Evolutionary conservation across 2,329 filamentous ascomycete genomes (phyloP).

Genomic region (Verticillium tricorpus): DNA sequence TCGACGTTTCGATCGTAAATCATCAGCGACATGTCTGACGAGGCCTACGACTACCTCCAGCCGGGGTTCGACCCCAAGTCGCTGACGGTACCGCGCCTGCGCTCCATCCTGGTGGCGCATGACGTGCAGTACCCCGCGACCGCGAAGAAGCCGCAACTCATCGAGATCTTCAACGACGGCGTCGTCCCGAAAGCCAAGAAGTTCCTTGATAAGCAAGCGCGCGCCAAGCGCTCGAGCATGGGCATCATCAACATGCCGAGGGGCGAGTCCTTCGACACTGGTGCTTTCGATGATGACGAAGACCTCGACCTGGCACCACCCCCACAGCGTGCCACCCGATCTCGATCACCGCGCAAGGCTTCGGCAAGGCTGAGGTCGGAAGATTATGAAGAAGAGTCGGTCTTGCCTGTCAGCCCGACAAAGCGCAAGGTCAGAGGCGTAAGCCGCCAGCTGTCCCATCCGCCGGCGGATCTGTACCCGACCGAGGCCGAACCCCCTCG

Average conservation of each 20-base stretch:
- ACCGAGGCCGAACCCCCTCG: slow-evolving; percentile 18
- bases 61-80: slow-evolving; percentile 78
- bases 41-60: slow-evolving; percentile 74
- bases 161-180: slow-evolving; percentile 77
- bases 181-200: slow-evolving; percentile 74
- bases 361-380: slow-evolving; percentile 49
- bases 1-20: not conserved
- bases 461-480: slow-evolving; percentile 47
- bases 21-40: slow-evolving; percentile 52
- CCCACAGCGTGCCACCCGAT: slow-evolving; percentile 44
- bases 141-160: slow-evolving; percentile 85
- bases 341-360: slow-evolving; percentile 51
- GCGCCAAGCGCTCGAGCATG: slow-evolving; percentile 78
- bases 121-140: slow-evolving; percentile 80
- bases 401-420: slow-evolving; percentile 35
- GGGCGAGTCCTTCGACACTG: slow-evolving; percentile 46
- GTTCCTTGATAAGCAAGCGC: slow-evolving; percentile 68
- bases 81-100: slow-evolving; percentile 82
- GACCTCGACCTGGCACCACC: slow-evolving; percentile 53
- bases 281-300: slow-evolving; percentile 60
- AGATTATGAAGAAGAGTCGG: slow-evolving; percentile 32
- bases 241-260: slow-evolving; percentile 65
- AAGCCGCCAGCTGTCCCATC: slow-evolving; percentile 49
- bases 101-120: slow-evolving; percentile 87
- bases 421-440: slow-evolving; percentile 51